These are phyloP conservation scores for Phytopythium ostracodes DNA, from an alignment of 352 stramenopile species.

Conservation along the genomic window DNA sequence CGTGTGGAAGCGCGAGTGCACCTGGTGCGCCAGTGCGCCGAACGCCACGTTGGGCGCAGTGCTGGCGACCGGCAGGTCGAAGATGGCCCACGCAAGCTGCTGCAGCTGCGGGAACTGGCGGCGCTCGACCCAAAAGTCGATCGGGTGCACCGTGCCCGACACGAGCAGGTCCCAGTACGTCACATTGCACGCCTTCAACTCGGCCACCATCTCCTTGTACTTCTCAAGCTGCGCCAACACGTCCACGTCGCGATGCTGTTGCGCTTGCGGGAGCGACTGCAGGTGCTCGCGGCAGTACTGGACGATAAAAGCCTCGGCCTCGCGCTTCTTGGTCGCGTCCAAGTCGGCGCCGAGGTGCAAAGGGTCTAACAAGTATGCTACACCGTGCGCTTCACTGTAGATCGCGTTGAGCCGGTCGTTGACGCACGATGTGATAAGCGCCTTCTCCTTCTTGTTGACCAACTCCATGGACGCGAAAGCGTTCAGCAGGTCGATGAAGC, in stretches of 20 bases:
- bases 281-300: slow-evolving; percentile 33
- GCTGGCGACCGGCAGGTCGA: slow-evolving; percentile 46
- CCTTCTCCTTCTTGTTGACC: slow-evolving; percentile 73
- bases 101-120: slow-evolving; percentile 57
- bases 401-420: slow-evolving; percentile 60
- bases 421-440: slow-evolving; percentile 57
- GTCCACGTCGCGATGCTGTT: slow-evolving; percentile 16
- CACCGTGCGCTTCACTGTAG: slow-evolving; percentile 54
- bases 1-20: slow-evolving; percentile 41
- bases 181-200: slow-evolving; percentile 52
- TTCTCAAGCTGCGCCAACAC: slow-evolving; percentile 44
- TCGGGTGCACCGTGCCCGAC: slow-evolving; percentile 36
- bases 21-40: slow-evolving; percentile 17
- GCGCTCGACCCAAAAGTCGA: slow-evolving; percentile 60
- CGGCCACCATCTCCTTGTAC: slow-evolving; percentile 40
- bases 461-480: slow-evolving; percentile 53
- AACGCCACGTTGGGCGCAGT: slow-evolving; percentile 32
- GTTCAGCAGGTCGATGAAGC: slow-evolving; percentile 41
- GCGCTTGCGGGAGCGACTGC: slow-evolving; percentile 8
- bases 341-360: slow-evolving; percentile 44
- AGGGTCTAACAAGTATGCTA: slow-evolving; percentile 59
- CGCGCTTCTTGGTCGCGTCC: slow-evolving; percentile 38
- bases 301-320: slow-evolving; percentile 46
- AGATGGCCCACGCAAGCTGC: slow-evolving; percentile 51
- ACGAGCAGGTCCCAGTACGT: slow-evolving; percentile 52